Percentiles rank a stretch among this genome's conserved stretches.
phyloP scores from a whole-genome alignment of 495 filamentous ascomycete species.

The Trichoderma erinaceum region DNA sequence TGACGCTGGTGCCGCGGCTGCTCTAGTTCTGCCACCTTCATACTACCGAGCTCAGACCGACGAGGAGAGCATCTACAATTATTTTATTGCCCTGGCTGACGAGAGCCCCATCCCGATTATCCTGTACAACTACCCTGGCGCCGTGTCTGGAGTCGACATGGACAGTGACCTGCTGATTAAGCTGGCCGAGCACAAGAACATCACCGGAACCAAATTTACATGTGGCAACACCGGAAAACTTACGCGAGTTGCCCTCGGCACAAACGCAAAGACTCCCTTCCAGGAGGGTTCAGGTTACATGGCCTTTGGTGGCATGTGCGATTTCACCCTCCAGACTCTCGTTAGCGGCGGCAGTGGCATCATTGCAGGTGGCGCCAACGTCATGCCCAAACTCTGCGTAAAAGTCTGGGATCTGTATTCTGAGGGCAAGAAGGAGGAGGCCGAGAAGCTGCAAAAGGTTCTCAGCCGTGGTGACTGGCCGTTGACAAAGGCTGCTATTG shows the following conservation, averaged over 20 bases:
- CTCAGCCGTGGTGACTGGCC: conserved; percentile 79
- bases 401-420: conserved; percentile 75
- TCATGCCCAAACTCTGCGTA: conserved; percentile 75
- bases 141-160: conserved; percentile 88
- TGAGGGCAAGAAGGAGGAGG: conserved; percentile 66
- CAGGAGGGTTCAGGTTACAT: conserved; percentile 66
- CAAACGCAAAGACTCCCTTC: conserved; percentile 64
- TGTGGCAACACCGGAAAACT: conserved; percentile 87
- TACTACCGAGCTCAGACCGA: conserved; percentile 79
- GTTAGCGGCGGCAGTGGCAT: conserved; percentile 75
- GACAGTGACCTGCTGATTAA: conserved; percentile 81
- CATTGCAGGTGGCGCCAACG: conserved; percentile 82
- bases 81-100: conserved; percentile 72
- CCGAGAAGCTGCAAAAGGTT: conserved; percentile 62
- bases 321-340: conserved; percentile 79
- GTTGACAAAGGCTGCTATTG: conserved; percentile 77
- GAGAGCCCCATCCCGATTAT: conserved; percentile 69
- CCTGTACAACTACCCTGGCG: conserved; percentile 87
- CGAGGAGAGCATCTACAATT: conserved; percentile 69
- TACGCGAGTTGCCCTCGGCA: conserved; percentile 71
- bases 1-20: conserved; percentile 69
- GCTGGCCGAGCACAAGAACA: conserved; percentile 75
- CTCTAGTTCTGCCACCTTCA: conserved; percentile 69
- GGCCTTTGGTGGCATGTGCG: conserved; percentile 82
- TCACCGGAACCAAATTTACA: conserved; percentile 86